Evolutionary conservation across 2,329 filamentous ascomycete genomes (phyloP), one percentile per base, ranked within the genome.

Genomic region (Trichophyton equinum): DNA sequence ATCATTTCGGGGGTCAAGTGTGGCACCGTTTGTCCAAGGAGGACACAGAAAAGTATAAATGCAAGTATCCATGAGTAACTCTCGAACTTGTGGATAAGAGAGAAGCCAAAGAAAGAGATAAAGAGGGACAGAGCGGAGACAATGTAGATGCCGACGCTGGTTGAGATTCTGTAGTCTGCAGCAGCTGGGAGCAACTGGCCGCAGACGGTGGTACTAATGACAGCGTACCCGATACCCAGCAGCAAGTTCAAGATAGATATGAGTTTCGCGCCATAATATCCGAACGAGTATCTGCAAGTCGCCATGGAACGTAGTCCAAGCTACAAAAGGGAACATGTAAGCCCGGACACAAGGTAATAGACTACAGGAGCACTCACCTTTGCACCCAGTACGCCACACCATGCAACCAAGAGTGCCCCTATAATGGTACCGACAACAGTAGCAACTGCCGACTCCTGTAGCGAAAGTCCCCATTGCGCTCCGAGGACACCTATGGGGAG

Each of bases 381-480:
- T 13, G 57, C 4, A 6, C 57, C 57, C 11, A 59, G 6, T 36
- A 44, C 13, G 58, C 75, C 75, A 44, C 69, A 71, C 57, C 72
- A 77, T 2, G 74, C 71, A 1, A 75, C 74, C 49, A 73, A 74
- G 1, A 75, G 64, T 33, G 73, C 71, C 55, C 76, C 76, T 2
- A 77, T 65, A 46, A 77, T 63, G 9, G 72, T 76, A 13, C 73
- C 73, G 57, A 77, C 70, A 22, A 77, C 70, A 61, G 71, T 72
- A 18, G 71, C 74, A 53, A 73, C 67, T 59, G 75, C 68, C n/a
- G 72, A 73, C 67, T 79, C 76, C 22, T 68, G 71, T 30, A 81
- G 69, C 27, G 72, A 72, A 47, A 81, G 68, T 1, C 77, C 77
- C 62, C 80, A 79, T 62, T 78, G 74, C 61, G 75, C 76, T 3